Evolutionary conservation across 2,329 filamentous ascomycete genomes (phyloP), one percentile per base, ranked within the genome.

Genomic region (Apiospora saccharicola): DNA sequence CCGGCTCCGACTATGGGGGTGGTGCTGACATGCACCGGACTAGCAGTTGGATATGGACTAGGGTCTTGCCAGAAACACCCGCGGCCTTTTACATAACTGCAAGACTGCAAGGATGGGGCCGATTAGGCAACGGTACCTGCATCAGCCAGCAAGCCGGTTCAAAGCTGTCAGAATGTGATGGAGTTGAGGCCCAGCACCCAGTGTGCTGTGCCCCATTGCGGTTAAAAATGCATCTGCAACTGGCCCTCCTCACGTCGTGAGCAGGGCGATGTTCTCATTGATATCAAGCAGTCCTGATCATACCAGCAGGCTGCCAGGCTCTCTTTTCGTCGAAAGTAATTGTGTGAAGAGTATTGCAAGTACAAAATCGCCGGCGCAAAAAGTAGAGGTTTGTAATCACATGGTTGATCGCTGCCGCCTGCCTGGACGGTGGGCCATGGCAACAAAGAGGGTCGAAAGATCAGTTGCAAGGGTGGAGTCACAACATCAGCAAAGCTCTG

Each of bases 21-120:
- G 30, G 53, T 61, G 30, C n/a, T 64, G 57, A 10, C 30, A 41
- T 24, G 57, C 22, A 41, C 13, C 10, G 19, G 41, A n/a, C 57
- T 64, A 64, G 34, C 57, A 34, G 41, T 41, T 64, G 34, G 57
- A 41, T 64, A 12, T 61, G 30, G 57, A n/a, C 57, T n/a, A n/a
- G 30, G 53, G 16, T 41, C 13, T 34, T 41, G 53, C 19, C 30
- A 64, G 53, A 30, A 57, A 57, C 51, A 34, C 51, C 26, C 51
- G 51, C 8, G 46, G 46, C 6, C 49, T 51, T n/a, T 51, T 26
- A 12, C 49, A 51, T 22, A n/a, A 49, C 46, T 49, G 1, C 46
- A 12, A 64, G 53, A n/a, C 30, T 64, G 19, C 57, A 41, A 41
- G 57, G 34, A 64, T 61, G 30, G 34, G 30, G 16, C 19, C 7